phyloP scores from a whole-genome alignment of 73 alveolate genomes.

The Paramecium octaurelia region DNA sequence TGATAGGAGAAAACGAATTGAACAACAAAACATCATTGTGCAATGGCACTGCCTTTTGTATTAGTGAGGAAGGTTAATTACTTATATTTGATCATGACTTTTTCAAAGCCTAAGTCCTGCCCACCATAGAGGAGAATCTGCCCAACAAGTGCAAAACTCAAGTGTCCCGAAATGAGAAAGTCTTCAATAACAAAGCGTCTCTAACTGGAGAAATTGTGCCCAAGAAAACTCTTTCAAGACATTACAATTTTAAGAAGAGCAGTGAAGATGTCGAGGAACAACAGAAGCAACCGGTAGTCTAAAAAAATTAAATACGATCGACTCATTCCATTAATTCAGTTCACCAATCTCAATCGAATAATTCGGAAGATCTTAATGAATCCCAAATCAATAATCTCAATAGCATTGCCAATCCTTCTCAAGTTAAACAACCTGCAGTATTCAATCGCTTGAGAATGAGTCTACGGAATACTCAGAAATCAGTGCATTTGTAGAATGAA shows the following conservation, averaged over 20 bases:
- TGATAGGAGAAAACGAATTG: slow-evolving; percentile 17
- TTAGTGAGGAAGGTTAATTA: slow-evolving; percentile 8
- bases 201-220: neutral
- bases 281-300: neutral
- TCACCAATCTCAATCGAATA: neutral
- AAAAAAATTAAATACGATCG: neutral
- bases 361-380: neutral
- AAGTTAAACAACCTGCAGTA: neutral
- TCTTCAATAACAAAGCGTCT: neutral
- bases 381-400: neutral
- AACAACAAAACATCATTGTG: neutral
- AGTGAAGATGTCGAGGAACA: neutral
- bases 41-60: slow-evolving; percentile 10
- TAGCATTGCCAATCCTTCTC: neutral
- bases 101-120: neutral
- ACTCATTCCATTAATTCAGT: neutral
- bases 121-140: neutral
- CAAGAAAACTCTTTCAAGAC: neutral
- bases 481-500: neutral
- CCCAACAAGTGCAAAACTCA: neutral
- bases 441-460: neutral
- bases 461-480: neutral
- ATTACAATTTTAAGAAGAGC: neutral
- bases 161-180: neutral
- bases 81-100: neutral